Base-by-base conservation (phyloP, 441 rosid genomes). In the Metrosideros polymorpha region DNA sequence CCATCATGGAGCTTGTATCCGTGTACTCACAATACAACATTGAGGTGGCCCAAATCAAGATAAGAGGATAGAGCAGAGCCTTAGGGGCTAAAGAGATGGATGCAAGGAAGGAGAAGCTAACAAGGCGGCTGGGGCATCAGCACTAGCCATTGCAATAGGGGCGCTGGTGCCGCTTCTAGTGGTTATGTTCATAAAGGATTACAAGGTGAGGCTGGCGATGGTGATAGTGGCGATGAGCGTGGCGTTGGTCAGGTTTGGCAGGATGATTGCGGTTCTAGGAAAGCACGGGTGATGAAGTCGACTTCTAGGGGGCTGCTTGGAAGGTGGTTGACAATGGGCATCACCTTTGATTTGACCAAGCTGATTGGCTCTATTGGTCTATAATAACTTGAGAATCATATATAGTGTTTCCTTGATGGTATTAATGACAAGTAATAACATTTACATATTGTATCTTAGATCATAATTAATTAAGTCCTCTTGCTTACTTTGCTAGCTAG, bases 241-340 rank as follows among this genome's bases (percentile, higher is more conserved):
- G 43, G 90, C 91, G 35, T 85, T 92, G 52, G 50, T 82, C 39
- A 86, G 87, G 49, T 92, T 92, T 57, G 95, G 94, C 56, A 90
- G 24, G 25, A 87, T 77, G 3, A 92, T 94, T 85, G 93, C 93
- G 0, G 85, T 87, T 30, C 71, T 91, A 3, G 94, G 61, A 89
- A 86, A 88, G 90, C 91, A 50, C 88, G 89, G 3, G 86, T 89
- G 13, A 89, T 61, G 57, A 92, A 83, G 88, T 93, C 93, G 6
- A 86, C 90, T 8, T 87, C 84, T 83, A 91, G 94, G 84, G 93
- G 92, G 54, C 56, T 93, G 47, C 56, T 91, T 43, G 95, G 93
- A 75, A 93, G 95, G 15, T 92, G 89, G 94, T 82, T 93, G 88
- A 93, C 94, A 39, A 91, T 93, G 93, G 94, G 91, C 53, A 83